phyloP scores from a whole-genome alignment of 768 basidiomycete genomes.

The Lyophyllum shimeji region DNA sequence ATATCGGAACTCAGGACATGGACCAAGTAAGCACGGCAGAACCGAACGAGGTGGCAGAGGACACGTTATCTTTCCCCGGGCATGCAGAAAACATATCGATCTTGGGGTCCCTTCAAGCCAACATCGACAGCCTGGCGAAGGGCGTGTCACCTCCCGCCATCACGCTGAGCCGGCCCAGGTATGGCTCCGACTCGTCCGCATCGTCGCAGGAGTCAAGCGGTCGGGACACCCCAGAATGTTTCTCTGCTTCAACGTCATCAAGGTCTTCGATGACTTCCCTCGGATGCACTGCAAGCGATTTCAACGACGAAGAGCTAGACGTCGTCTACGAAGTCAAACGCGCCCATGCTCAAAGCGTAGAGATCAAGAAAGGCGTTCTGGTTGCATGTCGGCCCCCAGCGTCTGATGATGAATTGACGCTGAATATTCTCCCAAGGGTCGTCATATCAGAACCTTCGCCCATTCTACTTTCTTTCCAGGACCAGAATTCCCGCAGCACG shows the following conservation, averaged over 20 bases:
- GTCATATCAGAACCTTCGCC: slow-evolving; percentile 21
- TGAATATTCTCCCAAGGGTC: slow-evolving; percentile 18
- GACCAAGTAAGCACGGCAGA: neutral
- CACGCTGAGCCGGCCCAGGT: slow-evolving; percentile 22
- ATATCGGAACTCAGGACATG: neutral
- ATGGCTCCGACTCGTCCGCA: slow-evolving; percentile 31
- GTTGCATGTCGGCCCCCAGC: slow-evolving; percentile 30
- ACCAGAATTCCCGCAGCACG: slow-evolving; percentile 1
- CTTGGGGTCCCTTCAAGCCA: slow-evolving; percentile 24
- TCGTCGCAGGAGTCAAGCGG: slow-evolving; percentile 27
- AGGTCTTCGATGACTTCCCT: slow-evolving; percentile 24
- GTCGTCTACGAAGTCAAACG: slow-evolving; percentile 44
- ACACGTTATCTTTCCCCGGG: neutral
- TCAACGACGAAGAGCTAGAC: slow-evolving; percentile 27
- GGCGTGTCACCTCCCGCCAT: slow-evolving; percentile 6
- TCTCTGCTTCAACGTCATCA: slow-evolving; percentile 14
- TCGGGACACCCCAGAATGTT: slow-evolving; percentile 19
- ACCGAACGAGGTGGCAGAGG: neutral
- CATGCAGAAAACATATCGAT: slow-evolving; percentile 19
- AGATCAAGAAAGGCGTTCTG: slow-evolving; percentile 47
- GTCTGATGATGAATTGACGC: neutral
- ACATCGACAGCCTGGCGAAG: slow-evolving; percentile 21
- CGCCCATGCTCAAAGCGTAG: slow-evolving; percentile 49
- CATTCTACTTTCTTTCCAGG: slow-evolving; percentile 2
- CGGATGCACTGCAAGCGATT: slow-evolving; percentile 17